These are phyloP conservation scores for Bimuria novae-zelandiae DNA, from an alignment of 2,329 filamentous ascomycete species.

Conservation along the genomic window DNA sequence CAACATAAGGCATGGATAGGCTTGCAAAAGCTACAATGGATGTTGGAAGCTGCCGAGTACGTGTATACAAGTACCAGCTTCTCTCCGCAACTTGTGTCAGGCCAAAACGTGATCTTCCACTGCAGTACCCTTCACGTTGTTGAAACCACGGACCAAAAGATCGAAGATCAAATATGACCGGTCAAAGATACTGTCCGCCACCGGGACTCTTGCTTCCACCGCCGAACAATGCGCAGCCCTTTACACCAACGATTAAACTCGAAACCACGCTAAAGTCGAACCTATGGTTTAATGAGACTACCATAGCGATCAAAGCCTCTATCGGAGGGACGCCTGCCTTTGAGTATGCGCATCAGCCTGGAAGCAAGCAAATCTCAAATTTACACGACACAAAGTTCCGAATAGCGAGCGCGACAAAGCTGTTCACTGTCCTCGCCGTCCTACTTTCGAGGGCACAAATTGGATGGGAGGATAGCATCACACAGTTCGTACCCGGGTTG, in stretches of 20 bases:
- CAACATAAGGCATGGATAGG: no score
- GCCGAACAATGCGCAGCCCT: slow-evolving; percentile 7
- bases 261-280: background rate
- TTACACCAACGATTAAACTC: slow-evolving; percentile 1
- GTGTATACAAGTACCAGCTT: no score
- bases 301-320: slow-evolving; percentile 28
- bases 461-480: slow-evolving; percentile 28
- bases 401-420: slow-evolving; percentile 31
- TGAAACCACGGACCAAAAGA: background rate
- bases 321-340: slow-evolving; percentile 24
- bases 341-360: slow-evolving; percentile 19
- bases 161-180: background rate
- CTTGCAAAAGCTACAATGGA: no score
- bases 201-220: slow-evolving; percentile 28
- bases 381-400: no score
- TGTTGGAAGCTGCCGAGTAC: no score
- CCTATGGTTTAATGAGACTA: slow-evolving; percentile 20
- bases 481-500: slow-evolving; percentile 28
- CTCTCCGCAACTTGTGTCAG: no score
- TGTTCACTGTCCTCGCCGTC: slow-evolving; percentile 32
- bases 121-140: background rate
- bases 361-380: no score
- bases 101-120: background rate
- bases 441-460: slow-evolving; percentile 25
- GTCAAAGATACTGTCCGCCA: slow-evolving; percentile 23